Evolutionary conservation across 306 rosid species (phyloP), one percentile per base, ranked within the genome.

Genomic region (Begonia peltatifolia): DNA sequence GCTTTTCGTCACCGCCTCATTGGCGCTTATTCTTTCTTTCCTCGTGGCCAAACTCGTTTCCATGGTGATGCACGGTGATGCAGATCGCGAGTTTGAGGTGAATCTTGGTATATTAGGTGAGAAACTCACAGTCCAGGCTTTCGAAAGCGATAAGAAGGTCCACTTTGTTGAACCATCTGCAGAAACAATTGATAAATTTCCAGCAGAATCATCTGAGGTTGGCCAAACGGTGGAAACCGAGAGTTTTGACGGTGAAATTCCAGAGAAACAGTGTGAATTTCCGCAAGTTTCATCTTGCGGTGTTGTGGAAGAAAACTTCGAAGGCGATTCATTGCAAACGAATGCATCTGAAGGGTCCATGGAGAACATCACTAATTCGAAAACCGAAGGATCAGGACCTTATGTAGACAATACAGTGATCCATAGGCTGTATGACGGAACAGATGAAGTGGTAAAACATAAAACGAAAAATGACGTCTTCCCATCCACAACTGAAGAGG

Each of bases 41-140:
- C 47, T 84, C 14, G 72, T 81, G 10, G 75, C 79, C 10, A 81
- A 81, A 55, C 81, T 84, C 49, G 66, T 83, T 20, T 70, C 81
- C 58, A 23, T 66, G 14, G 81, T 76, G 42, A 23, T 70, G 54
- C 62, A 66, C 56, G 65, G 53, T n/a, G 63, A 56, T 35, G 35
- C 61, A 14, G 60, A 30, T 30, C 55, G 46, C 6, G 14, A 11
- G 62, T 47, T 30, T 6, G 8, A 11, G 15, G 68, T 38, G 41
- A 55, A 14, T 16, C 46, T 44, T 47, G 17, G 12, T 47, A 57
- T n/a, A 36, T 52, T 9, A 54, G 25, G 59, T 30, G 70, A 66
- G 41, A 66, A 61, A 17, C 56, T 75, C 36, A 65, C 50, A 47
- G 72, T 70, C 52, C 74, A 53, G 36, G 57, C 51, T 16, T 42